Conservation (phyloP, 2,329 filamentous ascomycete species). For the Cadophora malorum region DNA sequence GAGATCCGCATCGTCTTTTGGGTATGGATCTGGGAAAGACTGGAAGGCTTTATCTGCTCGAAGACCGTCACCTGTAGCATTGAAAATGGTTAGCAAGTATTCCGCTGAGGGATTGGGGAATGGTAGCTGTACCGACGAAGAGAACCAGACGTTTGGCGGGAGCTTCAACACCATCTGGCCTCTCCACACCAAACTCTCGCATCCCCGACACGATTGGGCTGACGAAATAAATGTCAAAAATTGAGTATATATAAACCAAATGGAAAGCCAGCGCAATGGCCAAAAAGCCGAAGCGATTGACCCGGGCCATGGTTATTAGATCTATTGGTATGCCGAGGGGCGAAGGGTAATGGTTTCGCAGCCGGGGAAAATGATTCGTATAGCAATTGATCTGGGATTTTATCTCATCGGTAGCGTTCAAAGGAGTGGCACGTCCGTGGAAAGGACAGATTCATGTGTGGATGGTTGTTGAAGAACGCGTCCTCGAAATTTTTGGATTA, state of each 20-base stretch:
- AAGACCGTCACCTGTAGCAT: slow-evolving; percentile 76
- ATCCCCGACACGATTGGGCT: slow-evolving; percentile 97
- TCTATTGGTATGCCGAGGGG: background rate
- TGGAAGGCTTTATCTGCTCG: slow-evolving; percentile 98
- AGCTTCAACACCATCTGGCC: slow-evolving; percentile 63
- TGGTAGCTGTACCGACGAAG: slow-evolving; percentile 73
- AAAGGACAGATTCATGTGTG: slow-evolving; percentile 36
- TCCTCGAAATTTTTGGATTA: slow-evolving; percentile 22
- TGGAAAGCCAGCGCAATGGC: slow-evolving; percentile 91
- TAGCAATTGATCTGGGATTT: background rate
- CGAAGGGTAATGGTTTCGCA: slow-evolving; percentile 2
- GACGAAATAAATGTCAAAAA: slow-evolving; percentile 99
- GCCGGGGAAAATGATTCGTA: background rate
- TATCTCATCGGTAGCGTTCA: slow-evolving; percentile 25
- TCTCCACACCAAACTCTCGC: slow-evolving; percentile 77
- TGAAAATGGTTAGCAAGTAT: slow-evolving; percentile 27
- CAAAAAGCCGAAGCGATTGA: slow-evolving; percentile 79
- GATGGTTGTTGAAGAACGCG: slow-evolving; percentile 28
- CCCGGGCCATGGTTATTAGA: slow-evolving; percentile 55
- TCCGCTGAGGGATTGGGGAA: background rate
- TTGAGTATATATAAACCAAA: slow-evolving; percentile 90
- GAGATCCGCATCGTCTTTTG: slow-evolving; percentile 68
- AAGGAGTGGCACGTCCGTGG: slow-evolving; percentile 44
- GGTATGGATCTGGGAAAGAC: slow-evolving; percentile 85
- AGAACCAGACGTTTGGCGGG: slow-evolving; percentile 91